Evolutionary conservation across 208 protist genomes (phyloP).

Genomic region (Leptomonas seymouri): DNA sequence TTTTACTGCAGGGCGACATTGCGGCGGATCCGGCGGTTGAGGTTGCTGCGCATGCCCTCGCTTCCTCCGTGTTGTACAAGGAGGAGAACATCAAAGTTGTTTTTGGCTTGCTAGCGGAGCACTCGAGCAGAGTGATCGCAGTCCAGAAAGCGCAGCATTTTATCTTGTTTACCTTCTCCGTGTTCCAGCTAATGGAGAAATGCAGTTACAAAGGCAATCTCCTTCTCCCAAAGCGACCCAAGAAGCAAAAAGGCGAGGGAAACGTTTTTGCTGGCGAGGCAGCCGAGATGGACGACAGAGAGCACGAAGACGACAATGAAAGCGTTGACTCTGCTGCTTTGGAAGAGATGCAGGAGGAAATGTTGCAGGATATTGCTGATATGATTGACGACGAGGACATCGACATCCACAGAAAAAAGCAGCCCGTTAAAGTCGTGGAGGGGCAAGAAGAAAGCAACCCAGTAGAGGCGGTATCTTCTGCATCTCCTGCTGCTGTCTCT

Average conservation of each 20-base stretch:
- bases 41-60: slow-evolving; percentile 79
- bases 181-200: slow-evolving; percentile 86
- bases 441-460: neutral
- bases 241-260: slow-evolving; percentile 30
- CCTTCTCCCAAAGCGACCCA: slow-evolving; percentile 59
- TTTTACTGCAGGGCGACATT: slow-evolving; percentile 77
- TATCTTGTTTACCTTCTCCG: slow-evolving; percentile 71
- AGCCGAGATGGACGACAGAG: slow-evolving; percentile 16
- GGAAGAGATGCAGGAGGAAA: slow-evolving; percentile 43
- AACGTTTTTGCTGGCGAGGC: slow-evolving; percentile 17
- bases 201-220: slow-evolving; percentile 83
- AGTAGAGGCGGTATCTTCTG: neutral
- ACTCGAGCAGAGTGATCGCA: slow-evolving; percentile 41
- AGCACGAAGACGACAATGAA: slow-evolving; percentile 35
- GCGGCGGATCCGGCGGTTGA: slow-evolving; percentile 61
- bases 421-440: neutral
- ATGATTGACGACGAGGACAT: slow-evolving; percentile 47
- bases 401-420: slow-evolving; percentile 9
- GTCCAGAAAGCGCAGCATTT: slow-evolving; percentile 49
- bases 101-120: slow-evolving; percentile 68
- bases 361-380: slow-evolving; percentile 26
- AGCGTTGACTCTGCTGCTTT: slow-evolving; percentile 37
- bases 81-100: slow-evolving; percentile 79
- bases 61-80: slow-evolving; percentile 80
- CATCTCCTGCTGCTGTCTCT: neutral